Percentiles rank a stretch among this genome's conserved stretches.
These are phyloP conservation scores for Sergeia podlipaevii DNA, from an alignment of 208 protist genomes.

Conservation along the genomic window DNA sequence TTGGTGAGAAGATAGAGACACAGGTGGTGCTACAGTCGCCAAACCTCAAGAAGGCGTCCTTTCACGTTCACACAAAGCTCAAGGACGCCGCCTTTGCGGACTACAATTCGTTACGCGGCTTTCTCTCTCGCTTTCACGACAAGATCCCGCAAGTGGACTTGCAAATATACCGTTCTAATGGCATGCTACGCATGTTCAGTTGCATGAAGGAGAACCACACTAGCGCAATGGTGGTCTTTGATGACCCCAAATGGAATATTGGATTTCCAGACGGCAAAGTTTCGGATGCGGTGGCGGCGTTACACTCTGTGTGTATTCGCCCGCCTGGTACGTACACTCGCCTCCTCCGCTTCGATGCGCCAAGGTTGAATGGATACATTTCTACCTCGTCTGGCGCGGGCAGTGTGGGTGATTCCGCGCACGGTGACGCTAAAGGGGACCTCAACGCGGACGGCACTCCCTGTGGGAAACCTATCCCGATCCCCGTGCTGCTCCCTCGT, in stretches of 20 bases:
- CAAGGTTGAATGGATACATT: constrained; percentile 15
- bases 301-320: constrained; percentile 76
- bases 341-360: constrained; percentile 55
- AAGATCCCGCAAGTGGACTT: constrained; percentile 69
- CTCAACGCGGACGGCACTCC: constrained; percentile 3
- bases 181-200: constrained; percentile 86
- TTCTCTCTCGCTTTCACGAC: constrained; percentile 65
- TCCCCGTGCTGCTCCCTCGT: constrained; percentile 52
- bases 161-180: constrained; percentile 81
- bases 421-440: constrained; percentile 2
- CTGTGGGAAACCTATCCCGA: background rate
- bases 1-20: constrained; percentile 67
- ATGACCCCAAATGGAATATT: constrained; percentile 69
- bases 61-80: constrained; percentile 84
- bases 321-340: constrained; percentile 63
- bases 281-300: constrained; percentile 55
- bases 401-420: background rate
- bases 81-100: constrained; percentile 84
- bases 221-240: constrained; percentile 78
- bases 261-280: constrained; percentile 65
- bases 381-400: background rate
- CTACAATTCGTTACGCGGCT: constrained; percentile 76
- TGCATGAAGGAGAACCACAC: constrained; percentile 91
- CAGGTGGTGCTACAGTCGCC: constrained; percentile 87
- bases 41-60: constrained; percentile 88